These are phyloP conservation scores for Bryoerythrophyllum caledonicum DNA, from an alignment of 225 moss, liverwort and hornwort genomes.

Conservation along the genomic window DNA sequence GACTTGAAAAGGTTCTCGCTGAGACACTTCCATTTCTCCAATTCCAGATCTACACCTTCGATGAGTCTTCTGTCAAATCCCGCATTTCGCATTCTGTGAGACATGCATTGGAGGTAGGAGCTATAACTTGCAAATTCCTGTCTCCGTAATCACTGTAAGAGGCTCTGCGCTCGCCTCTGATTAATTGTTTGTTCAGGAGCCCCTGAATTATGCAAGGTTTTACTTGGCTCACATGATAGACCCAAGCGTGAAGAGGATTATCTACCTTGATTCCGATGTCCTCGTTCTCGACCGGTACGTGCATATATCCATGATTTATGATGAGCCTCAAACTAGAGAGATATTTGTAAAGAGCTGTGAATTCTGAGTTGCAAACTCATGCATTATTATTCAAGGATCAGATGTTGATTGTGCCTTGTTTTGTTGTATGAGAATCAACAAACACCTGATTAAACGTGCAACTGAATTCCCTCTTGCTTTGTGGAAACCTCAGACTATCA, in stretches of 20 bases:
- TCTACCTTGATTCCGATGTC: conserved; percentile 41
- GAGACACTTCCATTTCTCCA: conserved; percentile 34
- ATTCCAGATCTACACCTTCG: conserved; percentile 36
- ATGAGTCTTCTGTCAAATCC: conserved; percentile 32
- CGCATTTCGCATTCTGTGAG: conserved; percentile 41
- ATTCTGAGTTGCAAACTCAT: too few relatives aligned
- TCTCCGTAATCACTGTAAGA: background rate
- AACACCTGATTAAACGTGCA: too few relatives aligned
- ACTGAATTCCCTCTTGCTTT: too few relatives aligned
- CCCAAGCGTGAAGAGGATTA: conserved; percentile 32
- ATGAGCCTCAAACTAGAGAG: too few relatives aligned
- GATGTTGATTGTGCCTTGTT: too few relatives aligned
- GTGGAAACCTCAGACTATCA: too few relatives aligned
- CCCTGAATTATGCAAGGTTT: conserved; percentile 42
- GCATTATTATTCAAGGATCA: too few relatives aligned
- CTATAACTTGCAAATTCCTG: background rate
- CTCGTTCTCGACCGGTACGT: conserved; percentile 31
- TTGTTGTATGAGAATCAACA: too few relatives aligned
- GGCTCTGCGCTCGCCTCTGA: background rate
- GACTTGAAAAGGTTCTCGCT: conserved; percentile 33
- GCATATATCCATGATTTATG: background rate
- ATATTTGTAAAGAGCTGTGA: too few relatives aligned
- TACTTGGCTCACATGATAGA: conserved; percentile 44
- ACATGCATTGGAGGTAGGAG: conserved; percentile 31
- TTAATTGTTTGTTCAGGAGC: conserved; percentile 24